Evolutionary conservation across 1,284 basidiomycete genomes (phyloP), one percentile per base, ranked within the genome.

Genomic region (Golubevia sp.): DNA sequence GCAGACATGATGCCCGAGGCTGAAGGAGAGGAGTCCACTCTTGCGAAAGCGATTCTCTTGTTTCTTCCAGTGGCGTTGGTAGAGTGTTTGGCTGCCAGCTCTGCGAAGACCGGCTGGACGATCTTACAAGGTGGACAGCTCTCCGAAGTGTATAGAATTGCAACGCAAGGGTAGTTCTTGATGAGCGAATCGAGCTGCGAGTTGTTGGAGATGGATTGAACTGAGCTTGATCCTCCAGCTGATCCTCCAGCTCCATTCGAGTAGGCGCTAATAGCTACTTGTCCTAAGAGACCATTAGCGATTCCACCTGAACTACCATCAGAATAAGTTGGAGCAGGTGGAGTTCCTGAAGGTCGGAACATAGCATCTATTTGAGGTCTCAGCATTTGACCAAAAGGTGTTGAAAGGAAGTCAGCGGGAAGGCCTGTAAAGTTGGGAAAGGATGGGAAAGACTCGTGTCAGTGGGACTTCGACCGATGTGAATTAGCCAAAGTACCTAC

Each of bases 341-440:
- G 2, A 89, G 86, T 71, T 90, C 88, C 1, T 92, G 85, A 25
- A 92, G 85, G 86, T 23, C 88, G 86, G 84, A 89, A 94, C 92
- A 94, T 93, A 56, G 88, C 86, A 76, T 96, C 93, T 67, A 97
- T 95, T 49, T 90, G 92, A 0, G 93, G 93, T 1, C 91, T 88
- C 49, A 96, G 86, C 2, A 91, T 89, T n/a, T 89, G 88, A 4
- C 94, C 94, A 67, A 97, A 92, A 0, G 94, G 92, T 0, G 94
- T 96, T 0, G 92, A 90, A 23, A 97, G 88, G 83, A 97, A 95
- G 73, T 96, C 93, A 8, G 89, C 88, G 0, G 94, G 93, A 2
- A 64, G 55, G 66, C 38, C 26, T 21, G 51, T 54, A 13, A 49
- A 21, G n/a, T n/a, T n/a, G n/a, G n/a, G n/a, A n/a, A n/a, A n/a